Evolutionary conservation across 352 stramenopile species (phyloP), one percentile per base, ranked within the genome.

Genomic region (Phytophthora idaei): DNA sequence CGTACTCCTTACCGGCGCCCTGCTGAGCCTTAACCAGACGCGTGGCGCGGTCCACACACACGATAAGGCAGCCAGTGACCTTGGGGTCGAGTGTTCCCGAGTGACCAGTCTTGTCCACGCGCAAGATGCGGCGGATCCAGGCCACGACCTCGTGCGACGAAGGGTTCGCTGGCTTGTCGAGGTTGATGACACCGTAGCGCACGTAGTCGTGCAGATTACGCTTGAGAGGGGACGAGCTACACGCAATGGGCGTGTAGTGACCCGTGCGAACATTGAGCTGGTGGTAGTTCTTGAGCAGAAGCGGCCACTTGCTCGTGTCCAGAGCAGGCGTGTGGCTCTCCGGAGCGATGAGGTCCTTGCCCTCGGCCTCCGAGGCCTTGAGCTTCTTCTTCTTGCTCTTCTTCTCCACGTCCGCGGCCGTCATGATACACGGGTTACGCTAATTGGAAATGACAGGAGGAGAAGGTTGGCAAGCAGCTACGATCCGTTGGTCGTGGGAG

Each of bases 21-120:
- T 99, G 88, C 64, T 96, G 88, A 0, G 88, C 86, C 78, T 96
- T 96, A 12, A 94, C 88, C 12, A 96, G 76, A 3, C 87, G 91
- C 21, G 98, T 99, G 25, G 98, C 98, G 34, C 98, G 93, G 85
- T 99, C 97, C 58, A 99, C 94, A 76, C 98, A 99, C 11, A 99
- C 98, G 67, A 99, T 99, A 17, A 99, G 76, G 77, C 98, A 99
- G 55, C 98, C 98, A 5, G 98, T 99, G 25, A 99, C 98, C 83
- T 99, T 99, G 2, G 98, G 98, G 81, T 99, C 98, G 3, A 99
- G 87, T 2, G 98, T 99, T 25, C 98, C 98, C 32, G 88, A 98
- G 80, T 99, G 98, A 27, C 98, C 98, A 7, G 98, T 99, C 87
- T 99, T 99, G 53, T 99, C 98, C n/a, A 99, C 98, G 29, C 98